Evolutionary conservation across 202 grass and related monocot species (phyloP), one percentile per base, ranked within the genome.

Genomic region (Digitaria exilis): DNA sequence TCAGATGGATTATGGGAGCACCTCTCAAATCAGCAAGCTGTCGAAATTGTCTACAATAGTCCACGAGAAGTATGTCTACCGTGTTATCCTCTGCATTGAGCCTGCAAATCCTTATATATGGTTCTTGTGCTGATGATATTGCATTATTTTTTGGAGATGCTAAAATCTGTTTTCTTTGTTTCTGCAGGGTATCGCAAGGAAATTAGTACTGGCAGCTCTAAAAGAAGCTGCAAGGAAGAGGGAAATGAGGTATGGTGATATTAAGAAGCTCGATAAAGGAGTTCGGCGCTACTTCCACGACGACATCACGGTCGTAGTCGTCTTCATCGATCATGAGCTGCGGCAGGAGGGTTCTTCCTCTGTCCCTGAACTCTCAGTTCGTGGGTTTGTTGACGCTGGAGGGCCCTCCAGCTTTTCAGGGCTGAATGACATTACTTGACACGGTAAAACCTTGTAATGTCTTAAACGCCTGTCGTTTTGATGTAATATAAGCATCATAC

Each of bases 1-100:
- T 92, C 96, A 6, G 96, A 98, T 82, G 96, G 96, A 88, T 87
- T 98, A 16, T 98, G 96, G 96, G 96, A 95, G 80, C 96, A 98
- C 71, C 83, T 98, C 74, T 90, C 85, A 35, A 98, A 98, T 69
- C 89, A 98, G 78, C 82, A 95, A 90, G 92, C 92, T 30, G 91
- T 93, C 2, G 96, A 98, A 78, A 95, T 98, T 31, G 96, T 98
- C 56, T 18, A 90, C 85, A 93, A 90, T 69, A 92, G 86, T 86
- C 93, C 96, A 73, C 88, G 96, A 87, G 73, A 69, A 66, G 96
- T 98, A 92, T 21, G 87, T 6, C 11, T 19, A 46, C 9, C 0
- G 30, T 31, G 58, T 52, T 0, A 74, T 31, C 2, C 74, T 45
- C 6, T 2, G 34, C 48, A 49, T 65, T 52, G 11, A 55, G 49